Evolutionary conservation across 139 green algal genomes (phyloP).

Genomic region (Closterium sp.): DNA sequence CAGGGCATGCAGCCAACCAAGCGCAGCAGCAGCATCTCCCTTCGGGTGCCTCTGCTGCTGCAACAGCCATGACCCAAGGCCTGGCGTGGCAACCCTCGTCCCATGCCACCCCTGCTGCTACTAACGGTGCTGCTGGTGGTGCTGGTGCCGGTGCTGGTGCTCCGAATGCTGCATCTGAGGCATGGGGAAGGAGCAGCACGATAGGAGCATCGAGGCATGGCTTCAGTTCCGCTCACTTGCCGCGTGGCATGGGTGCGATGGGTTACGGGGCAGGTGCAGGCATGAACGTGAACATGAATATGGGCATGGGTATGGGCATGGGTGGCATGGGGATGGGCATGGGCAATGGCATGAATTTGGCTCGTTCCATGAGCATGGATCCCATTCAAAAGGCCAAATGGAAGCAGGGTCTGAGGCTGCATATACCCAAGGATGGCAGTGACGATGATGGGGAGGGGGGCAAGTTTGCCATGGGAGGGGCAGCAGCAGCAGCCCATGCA

Average conservation of each 20-base stretch:
- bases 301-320: neutral
- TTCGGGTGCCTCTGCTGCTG: neutral
- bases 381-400: neutral
- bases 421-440: neutral
- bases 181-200: neutral
- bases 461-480: neutral
- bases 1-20: neutral
- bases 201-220: neutral
- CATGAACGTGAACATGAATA: neutral
- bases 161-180: neutral
- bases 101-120: neutral
- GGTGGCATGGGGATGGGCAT: neutral
- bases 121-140: too few relatives aligned
- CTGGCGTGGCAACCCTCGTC: neutral
- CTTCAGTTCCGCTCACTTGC: neutral
- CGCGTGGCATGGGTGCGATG: neutral
- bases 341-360: neutral
- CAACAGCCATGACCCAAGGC: neutral
- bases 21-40: neutral
- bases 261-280: neutral
- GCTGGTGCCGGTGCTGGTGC: neutral
- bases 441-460: neutral
- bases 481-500: conserved; percentile 1
- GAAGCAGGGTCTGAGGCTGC: neutral
- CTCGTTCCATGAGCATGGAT: neutral